Evolutionary conservation across 495 filamentous ascomycete species (phyloP), one percentile per base, ranked within the genome.

Genomic region (Emericellopsis terricola): DNA sequence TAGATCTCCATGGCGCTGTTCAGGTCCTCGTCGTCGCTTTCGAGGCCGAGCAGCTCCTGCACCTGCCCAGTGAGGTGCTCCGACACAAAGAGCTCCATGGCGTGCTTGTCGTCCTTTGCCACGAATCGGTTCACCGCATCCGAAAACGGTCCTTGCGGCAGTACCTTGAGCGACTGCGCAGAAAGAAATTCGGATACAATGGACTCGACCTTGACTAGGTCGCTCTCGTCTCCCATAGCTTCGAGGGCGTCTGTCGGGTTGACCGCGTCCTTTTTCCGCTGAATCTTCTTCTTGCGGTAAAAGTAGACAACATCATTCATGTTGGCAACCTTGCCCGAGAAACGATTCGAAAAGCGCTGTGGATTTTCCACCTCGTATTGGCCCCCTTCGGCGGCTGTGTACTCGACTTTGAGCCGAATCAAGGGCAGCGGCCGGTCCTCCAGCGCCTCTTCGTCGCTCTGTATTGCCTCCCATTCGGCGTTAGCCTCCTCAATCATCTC

Each of bases 81-180:
- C 28, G 72, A 72, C 16, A 96, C 79, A 44, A 96, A 96, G 43
- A 68, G 69, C 44, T 92, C 77, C 68, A 96, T 78, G 0, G 86
- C 86, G 42, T 89, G 73, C 42, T 84, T 91, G 54, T 99, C 89
- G 44, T 94, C 82, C 41, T 96, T 96, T 52, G 85, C 76, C 16
- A 96, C 82, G 49, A 86, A 99, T 40, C 91, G 81, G 35, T 73
- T 73, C 6, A 99, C 84, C 0, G 89, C 91, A 52, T 96, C 86
- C 5, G 84, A 78, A 47, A 99, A 93, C 0, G 73, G 79, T 33
- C 84, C 86, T 45, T 87, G 76, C 0, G 89, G 86, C 0, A 99
- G 62, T 38, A 96, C 89, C 38, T 81, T 87, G 8, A 96, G 64
- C 0, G 79, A 81, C 39, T 96, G 83, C 6, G 79, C 75, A 1